Evolutionary conservation across 148 eudicot genomes (phyloP).

Genomic region (Rhododendron ovatum): DNA sequence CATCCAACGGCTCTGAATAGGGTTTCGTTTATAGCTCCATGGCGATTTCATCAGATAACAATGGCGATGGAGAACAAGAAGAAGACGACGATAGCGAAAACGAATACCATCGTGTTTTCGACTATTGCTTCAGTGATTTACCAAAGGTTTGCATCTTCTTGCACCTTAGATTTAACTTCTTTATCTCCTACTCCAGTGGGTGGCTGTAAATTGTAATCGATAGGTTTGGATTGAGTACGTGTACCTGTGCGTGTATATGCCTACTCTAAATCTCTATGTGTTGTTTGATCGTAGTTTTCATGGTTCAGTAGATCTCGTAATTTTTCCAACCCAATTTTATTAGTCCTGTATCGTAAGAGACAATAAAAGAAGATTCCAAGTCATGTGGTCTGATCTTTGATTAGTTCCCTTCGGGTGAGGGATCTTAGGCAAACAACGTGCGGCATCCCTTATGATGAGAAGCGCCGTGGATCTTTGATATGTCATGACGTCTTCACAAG

Average conservation of each 20-base stretch:
- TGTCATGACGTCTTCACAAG: background rate
- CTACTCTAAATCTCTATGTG: background rate
- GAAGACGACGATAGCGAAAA: background rate
- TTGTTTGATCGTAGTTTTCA: background rate
- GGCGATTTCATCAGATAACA: background rate
- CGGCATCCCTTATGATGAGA: too few relatives aligned
- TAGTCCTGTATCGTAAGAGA: background rate
- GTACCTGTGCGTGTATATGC: background rate
- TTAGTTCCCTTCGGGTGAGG: too few relatives aligned
- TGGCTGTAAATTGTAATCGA: background rate
- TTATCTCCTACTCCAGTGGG: background rate
- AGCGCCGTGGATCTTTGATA: background rate
- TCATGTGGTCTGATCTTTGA: background rate
- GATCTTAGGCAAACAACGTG: too few relatives aligned
- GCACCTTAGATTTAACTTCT: background rate
- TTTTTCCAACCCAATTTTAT: too few relatives aligned
- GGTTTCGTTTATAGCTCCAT: background rate
- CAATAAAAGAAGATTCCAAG: background rate
- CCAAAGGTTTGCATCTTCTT: background rate
- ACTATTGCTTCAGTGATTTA: background rate
- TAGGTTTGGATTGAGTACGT: background rate
- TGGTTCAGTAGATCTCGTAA: too few relatives aligned
- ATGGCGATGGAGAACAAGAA: background rate
- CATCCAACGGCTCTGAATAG: too few relatives aligned
- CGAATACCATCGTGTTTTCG: background rate